Percentiles rank a stretch among this genome's conserved stretches.
phyloP scores from a whole-genome alignment of 257 asterid species.

The Solanum sitiens region DNA sequence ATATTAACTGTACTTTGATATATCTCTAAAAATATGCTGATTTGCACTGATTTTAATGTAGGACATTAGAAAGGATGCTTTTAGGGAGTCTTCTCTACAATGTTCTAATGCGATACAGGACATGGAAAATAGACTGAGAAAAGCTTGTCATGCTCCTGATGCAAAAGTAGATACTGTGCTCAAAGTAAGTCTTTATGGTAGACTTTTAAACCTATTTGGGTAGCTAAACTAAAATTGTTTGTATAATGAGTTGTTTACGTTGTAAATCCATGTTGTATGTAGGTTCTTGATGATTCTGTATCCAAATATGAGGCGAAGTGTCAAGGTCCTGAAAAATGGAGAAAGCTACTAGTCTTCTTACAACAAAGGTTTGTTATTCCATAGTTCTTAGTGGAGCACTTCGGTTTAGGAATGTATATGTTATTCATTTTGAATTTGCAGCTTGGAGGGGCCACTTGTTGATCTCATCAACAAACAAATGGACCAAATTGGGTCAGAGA shows the following conservation, averaged over 20 bases:
- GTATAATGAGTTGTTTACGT: not conserved
- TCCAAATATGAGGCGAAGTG: constrained; percentile 69
- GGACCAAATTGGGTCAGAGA: constrained; percentile 74
- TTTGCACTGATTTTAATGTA: constrained; percentile 27
- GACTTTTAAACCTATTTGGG: not conserved
- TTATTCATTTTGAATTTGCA: constrained; percentile 17
- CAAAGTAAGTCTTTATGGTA: constrained; percentile 39
- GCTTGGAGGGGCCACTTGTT: constrained; percentile 88
- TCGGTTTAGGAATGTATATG: not conserved
- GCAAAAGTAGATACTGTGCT: constrained; percentile 67
- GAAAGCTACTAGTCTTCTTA: constrained; percentile 53
- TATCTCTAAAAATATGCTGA: constrained; percentile 2
- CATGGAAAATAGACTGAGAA: constrained; percentile 85
- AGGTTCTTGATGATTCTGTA: constrained; percentile 80
- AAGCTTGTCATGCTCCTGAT: constrained; percentile 74
- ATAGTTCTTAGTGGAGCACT: not conserved
- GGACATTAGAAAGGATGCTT: constrained; percentile 88
- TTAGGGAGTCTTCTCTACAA: constrained; percentile 74
- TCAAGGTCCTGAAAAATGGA: constrained; percentile 98
- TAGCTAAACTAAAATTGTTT: not conserved
- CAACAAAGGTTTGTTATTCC: constrained; percentile 62
- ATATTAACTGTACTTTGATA: not conserved
- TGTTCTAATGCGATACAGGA: constrained; percentile 66
- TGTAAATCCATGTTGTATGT: constrained; percentile 4
- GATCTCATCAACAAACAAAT: constrained; percentile 80